Percentiles rank a stretch among this genome's conserved stretches.
phyloP scores from a whole-genome alignment of 164 flowering plant species.

The Nelumbo lutea region DNA sequence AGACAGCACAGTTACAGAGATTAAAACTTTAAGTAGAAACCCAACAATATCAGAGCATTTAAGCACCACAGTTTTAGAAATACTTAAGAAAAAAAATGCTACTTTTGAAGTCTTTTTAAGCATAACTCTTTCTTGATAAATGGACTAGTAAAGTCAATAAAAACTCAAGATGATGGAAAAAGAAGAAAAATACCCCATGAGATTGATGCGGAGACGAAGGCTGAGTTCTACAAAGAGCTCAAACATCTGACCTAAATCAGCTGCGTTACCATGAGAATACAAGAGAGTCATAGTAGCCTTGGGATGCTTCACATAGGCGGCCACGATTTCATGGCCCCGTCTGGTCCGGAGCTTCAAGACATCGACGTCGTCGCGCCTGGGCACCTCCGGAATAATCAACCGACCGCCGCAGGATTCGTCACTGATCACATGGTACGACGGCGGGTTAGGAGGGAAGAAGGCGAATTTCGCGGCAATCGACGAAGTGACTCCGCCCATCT shows the following conservation, averaged over 20 bases:
- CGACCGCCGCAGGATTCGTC: constrained; percentile 32
- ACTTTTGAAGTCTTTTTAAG: neutral
- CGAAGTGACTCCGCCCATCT: constrained; percentile 39
- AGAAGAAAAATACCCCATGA: constrained; percentile 53
- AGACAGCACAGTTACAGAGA: no score
- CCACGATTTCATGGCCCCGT: constrained; percentile 68
- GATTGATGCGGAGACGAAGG: constrained; percentile 63
- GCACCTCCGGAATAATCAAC: constrained; percentile 50
- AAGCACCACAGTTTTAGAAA: no score
- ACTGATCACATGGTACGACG: constrained; percentile 54
- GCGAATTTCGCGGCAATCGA: constrained; percentile 86
- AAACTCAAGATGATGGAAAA: neutral
- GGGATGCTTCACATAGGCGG: constrained; percentile 55
- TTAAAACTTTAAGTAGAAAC: no score
- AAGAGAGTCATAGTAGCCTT: constrained; percentile 59
- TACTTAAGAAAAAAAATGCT: no score
- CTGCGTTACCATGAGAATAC: constrained; percentile 93
- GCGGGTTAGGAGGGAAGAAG: constrained; percentile 81
- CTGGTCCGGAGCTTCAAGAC: constrained; percentile 58
- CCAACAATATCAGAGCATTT: no score
- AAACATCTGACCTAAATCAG: constrained; percentile 87
- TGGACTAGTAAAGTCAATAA: no score
- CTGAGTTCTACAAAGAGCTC: constrained; percentile 69
- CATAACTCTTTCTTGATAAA: no score
- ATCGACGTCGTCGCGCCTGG: constrained; percentile 52